A percentile compares a stretch with the other conserved stretches of the same genome.
Conservation (phyloP, 2,329 filamentous ascomycete genomes). For the Verticillium klebahnii region DNA sequence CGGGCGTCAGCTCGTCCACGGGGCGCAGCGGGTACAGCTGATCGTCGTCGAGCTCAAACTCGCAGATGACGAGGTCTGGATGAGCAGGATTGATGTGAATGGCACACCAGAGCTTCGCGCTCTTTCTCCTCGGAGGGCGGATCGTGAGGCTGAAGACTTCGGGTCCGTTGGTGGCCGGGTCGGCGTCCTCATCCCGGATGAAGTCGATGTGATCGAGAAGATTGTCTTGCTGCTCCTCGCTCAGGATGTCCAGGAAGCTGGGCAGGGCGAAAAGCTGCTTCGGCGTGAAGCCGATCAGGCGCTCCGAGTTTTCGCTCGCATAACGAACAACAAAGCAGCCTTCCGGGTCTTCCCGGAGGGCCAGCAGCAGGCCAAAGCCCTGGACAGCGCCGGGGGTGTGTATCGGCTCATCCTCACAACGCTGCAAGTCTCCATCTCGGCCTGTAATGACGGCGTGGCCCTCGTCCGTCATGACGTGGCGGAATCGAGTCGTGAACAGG, state of each 20-base stretch:
- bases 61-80: conserved; percentile 72
- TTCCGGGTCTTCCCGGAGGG: conserved; percentile 64
- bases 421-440: conserved; percentile 66
- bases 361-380: conserved; percentile 72
- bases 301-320: conserved; percentile 75
- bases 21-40: conserved; percentile 62
- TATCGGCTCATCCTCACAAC: conserved; percentile 88
- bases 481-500: conserved; percentile 69
- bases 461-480: conserved; percentile 69
- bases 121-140: conserved; percentile 50
- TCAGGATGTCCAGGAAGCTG: conserved; percentile 79
- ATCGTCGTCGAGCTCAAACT: conserved; percentile 85
- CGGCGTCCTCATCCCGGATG: conserved; percentile 75
- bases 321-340: conserved; percentile 66
- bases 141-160: conserved; percentile 82
- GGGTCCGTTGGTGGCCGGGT: conserved; percentile 70
- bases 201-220: conserved; percentile 85
- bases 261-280: conserved; percentile 67
- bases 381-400: conserved; percentile 81
- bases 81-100: conserved; percentile 70
- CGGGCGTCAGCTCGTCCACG: conserved; percentile 51
- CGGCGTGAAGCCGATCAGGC: conserved; percentile 72
- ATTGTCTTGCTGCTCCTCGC: conserved; percentile 79
- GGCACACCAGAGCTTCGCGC: conserved; percentile 78
- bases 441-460: conserved; percentile 83